Evolutionary conservation across 495 filamentous ascomycete species (phyloP).

Genomic region (Amorphotheca resinae): DNA sequence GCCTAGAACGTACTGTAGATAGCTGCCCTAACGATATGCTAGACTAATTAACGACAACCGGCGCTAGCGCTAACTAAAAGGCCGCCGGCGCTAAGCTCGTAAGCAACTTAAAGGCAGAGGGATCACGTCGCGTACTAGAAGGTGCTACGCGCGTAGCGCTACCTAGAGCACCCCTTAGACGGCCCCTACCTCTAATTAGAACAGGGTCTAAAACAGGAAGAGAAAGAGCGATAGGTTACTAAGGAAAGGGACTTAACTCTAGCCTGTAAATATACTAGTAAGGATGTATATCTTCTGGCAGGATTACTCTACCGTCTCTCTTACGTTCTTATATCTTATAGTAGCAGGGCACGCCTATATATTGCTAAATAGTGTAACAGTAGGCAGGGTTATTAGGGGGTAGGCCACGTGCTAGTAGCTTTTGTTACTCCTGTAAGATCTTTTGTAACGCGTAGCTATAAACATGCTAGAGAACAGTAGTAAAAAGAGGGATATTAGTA

Average conservation of each 20-base stretch:
- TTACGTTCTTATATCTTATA: no score
- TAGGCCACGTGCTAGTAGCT: background rate
- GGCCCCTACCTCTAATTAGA: background rate
- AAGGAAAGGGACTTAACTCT: background rate
- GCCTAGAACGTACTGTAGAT: background rate
- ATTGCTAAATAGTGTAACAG: background rate
- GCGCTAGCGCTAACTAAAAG: background rate
- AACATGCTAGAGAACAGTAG: background rate
- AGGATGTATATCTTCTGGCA: no score
- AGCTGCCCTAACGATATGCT: no score
- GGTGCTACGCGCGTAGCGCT: no score
- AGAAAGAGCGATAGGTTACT: background rate
- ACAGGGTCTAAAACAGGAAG: background rate
- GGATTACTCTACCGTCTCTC: background rate
- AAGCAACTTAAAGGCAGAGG: no score
- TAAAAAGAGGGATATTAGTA: background rate
- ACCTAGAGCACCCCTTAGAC: background rate
- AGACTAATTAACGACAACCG: no score
- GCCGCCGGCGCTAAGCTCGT: background rate
- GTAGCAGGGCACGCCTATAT: background rate
- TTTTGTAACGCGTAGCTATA: background rate
- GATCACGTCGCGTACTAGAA: background rate
- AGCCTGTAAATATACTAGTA: background rate
- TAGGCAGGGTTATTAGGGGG: background rate
- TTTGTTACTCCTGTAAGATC: background rate